Evolutionary conservation across 2,329 filamentous ascomycete species (phyloP).

Genomic region (Biscogniauxia sp.): DNA sequence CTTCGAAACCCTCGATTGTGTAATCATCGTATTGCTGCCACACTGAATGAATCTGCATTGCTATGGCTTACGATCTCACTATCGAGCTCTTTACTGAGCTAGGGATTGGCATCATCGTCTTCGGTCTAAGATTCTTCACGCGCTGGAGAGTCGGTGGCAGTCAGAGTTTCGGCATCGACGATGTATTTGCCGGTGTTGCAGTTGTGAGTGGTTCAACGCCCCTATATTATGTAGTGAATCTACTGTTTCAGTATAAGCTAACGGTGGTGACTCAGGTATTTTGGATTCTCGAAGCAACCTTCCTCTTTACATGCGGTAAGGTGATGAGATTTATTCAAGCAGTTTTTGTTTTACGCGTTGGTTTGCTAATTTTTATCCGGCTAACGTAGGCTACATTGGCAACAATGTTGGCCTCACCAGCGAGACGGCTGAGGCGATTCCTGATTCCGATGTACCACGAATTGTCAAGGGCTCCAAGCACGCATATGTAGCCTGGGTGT

Average conservation of each 20-base stretch:
- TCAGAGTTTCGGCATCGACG: conserved; percentile 1
- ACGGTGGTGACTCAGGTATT: neutral
- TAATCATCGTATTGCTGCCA: neutral
- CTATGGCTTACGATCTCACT: conserved; percentile 3
- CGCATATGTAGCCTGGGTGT: conserved; percentile 34
- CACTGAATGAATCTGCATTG: neutral
- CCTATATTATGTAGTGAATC: neutral
- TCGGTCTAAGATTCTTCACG: neutral
- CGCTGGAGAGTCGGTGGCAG: neutral
- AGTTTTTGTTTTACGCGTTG: conserved; percentile 29
- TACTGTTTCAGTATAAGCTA: neutral
- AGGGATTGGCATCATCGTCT: neutral
- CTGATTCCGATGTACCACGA: conserved; percentile 21
- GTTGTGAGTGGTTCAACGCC: neutral
- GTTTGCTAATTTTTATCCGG: neutral
- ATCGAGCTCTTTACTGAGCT: conserved; percentile 6
- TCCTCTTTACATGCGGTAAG: conserved; percentile 31
- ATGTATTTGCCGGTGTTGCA: conserved; percentile 1
- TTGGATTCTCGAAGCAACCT: conserved; percentile 3
- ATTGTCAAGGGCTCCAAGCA: conserved; percentile 30
- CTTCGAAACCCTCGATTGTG: neutral
- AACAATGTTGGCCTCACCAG: conserved; percentile 31
- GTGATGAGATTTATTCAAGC: conserved; percentile 44
- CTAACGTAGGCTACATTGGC: conserved; percentile 26
- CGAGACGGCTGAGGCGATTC: conserved; percentile 26